Evolutionary conservation across 75 land plant genomes (phyloP).

Genomic region (Pinus tabuliformis): DNA sequence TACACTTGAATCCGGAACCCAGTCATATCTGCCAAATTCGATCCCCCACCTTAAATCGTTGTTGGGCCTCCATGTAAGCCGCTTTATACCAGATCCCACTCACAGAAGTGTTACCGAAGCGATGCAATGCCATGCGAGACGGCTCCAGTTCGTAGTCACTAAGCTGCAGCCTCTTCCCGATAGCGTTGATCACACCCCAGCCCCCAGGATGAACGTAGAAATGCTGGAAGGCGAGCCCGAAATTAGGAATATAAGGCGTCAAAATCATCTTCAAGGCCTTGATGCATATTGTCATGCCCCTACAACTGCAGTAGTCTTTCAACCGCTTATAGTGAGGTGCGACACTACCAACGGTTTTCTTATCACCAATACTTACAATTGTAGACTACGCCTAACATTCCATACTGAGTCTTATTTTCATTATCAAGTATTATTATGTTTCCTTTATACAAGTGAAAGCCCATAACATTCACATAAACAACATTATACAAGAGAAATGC

Average conservation of each 20-base stretch:
- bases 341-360: too few relatives aligned
- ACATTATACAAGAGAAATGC: too few relatives aligned
- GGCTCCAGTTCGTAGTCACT: slow-evolving; percentile 61
- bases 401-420: too few relatives aligned
- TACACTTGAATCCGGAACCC: slow-evolving; percentile 75
- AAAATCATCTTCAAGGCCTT: slow-evolving; percentile 13
- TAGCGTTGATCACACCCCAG: slow-evolving; percentile 51
- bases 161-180: slow-evolving; percentile 56
- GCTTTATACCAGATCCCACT: slow-evolving; percentile 67
- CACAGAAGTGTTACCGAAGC: slow-evolving; percentile 70
- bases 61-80: slow-evolving; percentile 66
- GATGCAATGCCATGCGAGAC: slow-evolving; percentile 53
- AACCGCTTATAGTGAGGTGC: too few relatives aligned
- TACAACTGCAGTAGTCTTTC: too few relatives aligned
- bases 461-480: too few relatives aligned
- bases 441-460: too few relatives aligned
- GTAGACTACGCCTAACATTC: too few relatives aligned
- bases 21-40: slow-evolving; percentile 64
- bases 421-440: too few relatives aligned
- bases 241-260: slow-evolving; percentile 68
- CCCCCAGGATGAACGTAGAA: slow-evolving; percentile 67
- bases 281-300: slow-evolving; percentile 13
- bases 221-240: slow-evolving; percentile 76
- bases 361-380: too few relatives aligned
- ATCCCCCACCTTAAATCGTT: slow-evolving; percentile 40